Conservation (phyloP, 192 early-diverging fungal genomes). For the Physocladia obscura region DNA sequence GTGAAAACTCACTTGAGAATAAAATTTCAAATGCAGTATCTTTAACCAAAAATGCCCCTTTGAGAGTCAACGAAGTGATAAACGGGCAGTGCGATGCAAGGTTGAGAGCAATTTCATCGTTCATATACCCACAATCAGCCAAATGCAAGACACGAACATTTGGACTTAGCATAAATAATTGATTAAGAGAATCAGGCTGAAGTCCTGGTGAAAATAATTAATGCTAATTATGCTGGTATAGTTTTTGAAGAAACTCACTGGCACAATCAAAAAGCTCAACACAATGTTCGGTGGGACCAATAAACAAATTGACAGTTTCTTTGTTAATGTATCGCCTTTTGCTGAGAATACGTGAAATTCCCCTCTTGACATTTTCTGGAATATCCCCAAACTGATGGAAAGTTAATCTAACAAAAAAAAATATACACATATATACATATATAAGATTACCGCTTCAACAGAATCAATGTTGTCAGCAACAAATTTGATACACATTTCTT, state of each 20-base stretch:
- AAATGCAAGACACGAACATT: slow-evolving; percentile 61
- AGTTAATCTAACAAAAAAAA: not conserved
- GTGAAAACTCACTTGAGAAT: slow-evolving; percentile 41
- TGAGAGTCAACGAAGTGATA: slow-evolving; percentile 59
- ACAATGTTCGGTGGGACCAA: slow-evolving; percentile 55
- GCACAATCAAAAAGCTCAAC: slow-evolving; percentile 81
- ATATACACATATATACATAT: not conserved
- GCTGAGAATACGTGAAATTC: slow-evolving; percentile 74
- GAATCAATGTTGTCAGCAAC: slow-evolving; percentile 74
- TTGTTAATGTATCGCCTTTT: slow-evolving; percentile 69
- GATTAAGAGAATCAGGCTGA: slow-evolving; percentile 47
- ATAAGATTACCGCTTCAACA: slow-evolving; percentile 59
- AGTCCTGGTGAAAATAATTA: slow-evolving; percentile 40
- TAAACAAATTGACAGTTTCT: slow-evolving; percentile 68
- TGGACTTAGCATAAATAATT: slow-evolving; percentile 66
- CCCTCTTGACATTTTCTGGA: slow-evolving; percentile 61
- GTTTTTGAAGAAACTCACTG: slow-evolving; percentile 26
- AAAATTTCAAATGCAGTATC: slow-evolving; percentile 58
- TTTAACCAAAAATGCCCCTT: slow-evolving; percentile 71
- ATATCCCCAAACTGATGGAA: slow-evolving; percentile 73
- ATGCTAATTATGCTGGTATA: not conserved
- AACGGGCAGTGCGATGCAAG: slow-evolving; percentile 39
- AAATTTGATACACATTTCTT: slow-evolving; percentile 46
- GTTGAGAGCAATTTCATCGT: slow-evolving; percentile 37
- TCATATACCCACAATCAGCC: slow-evolving; percentile 73